Evolutionary conservation across 805 yeast genomes (phyloP).

Genomic region (Starmerella khaoyaiensis): DNA sequence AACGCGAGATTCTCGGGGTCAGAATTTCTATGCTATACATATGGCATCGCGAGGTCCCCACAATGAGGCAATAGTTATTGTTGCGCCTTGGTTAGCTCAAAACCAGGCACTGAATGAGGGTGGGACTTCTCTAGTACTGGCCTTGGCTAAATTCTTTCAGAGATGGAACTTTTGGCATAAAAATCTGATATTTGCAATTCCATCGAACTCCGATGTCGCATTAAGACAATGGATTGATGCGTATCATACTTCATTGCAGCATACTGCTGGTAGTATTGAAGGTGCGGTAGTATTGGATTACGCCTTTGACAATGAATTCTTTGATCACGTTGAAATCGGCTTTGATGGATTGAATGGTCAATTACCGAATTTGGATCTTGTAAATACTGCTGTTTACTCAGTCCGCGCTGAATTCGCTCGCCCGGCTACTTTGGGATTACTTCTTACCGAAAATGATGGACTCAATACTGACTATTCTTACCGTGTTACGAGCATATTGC

Average conservation of each 20-base stretch:
- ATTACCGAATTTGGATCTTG: conserved; percentile 80
- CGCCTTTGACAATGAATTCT: conserved; percentile 50
- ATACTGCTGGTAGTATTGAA: conserved; percentile 88
- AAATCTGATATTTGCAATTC: conserved; percentile 74
- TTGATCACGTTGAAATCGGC: conserved; percentile 58
- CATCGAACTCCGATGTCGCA: conserved; percentile 54
- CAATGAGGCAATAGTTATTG: conserved; percentile 84
- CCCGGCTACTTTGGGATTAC: conserved; percentile 58
- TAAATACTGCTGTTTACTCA: conserved; percentile 67
- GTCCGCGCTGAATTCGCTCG: conserved; percentile 64
- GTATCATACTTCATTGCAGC: conserved; percentile 70
- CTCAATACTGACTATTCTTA: conserved; percentile 30
- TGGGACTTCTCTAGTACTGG: conserved; percentile 60
- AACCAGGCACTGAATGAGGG: conserved; percentile 60
- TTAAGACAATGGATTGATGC: conserved; percentile 86
- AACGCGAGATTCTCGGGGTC: conserved; percentile 15
- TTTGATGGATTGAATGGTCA: conserved; percentile 93
- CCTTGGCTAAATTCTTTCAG: conserved; percentile 66
- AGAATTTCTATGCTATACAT: conserved; percentile 50
- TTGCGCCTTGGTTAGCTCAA: conserved; percentile 72
- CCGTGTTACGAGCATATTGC: conserved; percentile 45
- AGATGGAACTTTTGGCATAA: conserved; percentile 93
- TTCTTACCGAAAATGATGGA: too few relatives aligned
- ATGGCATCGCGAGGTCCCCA: conserved; percentile 94
- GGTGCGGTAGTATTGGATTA: conserved; percentile 79